Evolutionary conservation across 1,284 basidiomycete genomes (phyloP), one percentile per base, ranked within the genome.

Genomic region (Rugosomyces carneus): DNA sequence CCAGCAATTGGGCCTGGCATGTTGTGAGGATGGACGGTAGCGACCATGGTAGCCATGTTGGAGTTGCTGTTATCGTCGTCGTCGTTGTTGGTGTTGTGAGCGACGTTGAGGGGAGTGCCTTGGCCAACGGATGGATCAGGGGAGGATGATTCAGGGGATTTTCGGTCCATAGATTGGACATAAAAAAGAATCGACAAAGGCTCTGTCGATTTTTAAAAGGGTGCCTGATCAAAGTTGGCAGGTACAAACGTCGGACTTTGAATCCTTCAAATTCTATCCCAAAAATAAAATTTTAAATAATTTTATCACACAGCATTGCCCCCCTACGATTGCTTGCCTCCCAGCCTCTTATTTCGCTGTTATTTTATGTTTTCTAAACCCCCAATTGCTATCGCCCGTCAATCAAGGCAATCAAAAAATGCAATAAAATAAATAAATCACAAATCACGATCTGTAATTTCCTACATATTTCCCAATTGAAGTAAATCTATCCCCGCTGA

Each of bases 91-190:
- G n/a, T n/a, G n/a, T n/a, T n/a, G n/a, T n/a, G n/a, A n/a, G n/a
- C n/a, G n/a, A n/a, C n/a, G n/a, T 15, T 16, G 42, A 36, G 44
- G 32, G 26, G 27, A 24, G 36, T n/a, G n/a, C n/a, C n/a, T n/a
- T n/a, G n/a, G n/a, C n/a, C 46, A 26, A 40, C 40, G 29, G 29
- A 31, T 45, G 44, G 55, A 57, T 60, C 58, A 60, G 60, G 57
- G 59, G 60, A 51, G 54, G 55, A 53, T 44, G 53, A 56, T 50
- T 62, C 61, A 64, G 61, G 61, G 60, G 61, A 54, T 52, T 60
- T 57, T 56, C 56, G 58, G 48, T 61, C 60, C 59, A 63, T 61
- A 57, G 53, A 47, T 32, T 29, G 44, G 44, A 38, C 45, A 56
- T 55, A 56, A 54, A 50, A 46, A 55, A 52, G 41, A 40, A 44